These are phyloP conservation scores for Spizellomyces punctatus DNA, from an alignment of 192 early-diverging fungal genomes.

Conservation along the genomic window DNA sequence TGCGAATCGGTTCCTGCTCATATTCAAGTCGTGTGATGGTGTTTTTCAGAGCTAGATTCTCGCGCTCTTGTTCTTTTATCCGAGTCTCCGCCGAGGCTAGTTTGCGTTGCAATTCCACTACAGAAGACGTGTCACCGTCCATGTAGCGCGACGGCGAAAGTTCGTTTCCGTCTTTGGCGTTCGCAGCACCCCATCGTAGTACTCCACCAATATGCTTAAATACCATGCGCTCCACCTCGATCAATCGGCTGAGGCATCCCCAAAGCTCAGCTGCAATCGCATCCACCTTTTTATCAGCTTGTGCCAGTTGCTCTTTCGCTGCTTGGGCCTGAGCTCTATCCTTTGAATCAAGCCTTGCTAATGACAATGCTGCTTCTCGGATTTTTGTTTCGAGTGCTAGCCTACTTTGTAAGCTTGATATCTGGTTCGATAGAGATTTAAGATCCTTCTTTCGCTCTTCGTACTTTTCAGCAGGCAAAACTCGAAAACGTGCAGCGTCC, in stretches of 20 bases:
- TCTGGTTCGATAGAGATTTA: slow-evolving; percentile 16
- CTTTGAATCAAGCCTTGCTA: slow-evolving; percentile 32
- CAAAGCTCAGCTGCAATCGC: slow-evolving; percentile 43
- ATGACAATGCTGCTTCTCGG: slow-evolving; percentile 43
- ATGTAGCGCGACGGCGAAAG: too few species aligned
- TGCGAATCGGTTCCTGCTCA: slow-evolving; percentile 30
- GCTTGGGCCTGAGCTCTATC: slow-evolving; percentile 22
- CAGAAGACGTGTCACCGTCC: neutral
- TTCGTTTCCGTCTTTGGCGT: neutral
- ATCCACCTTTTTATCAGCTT: slow-evolving; percentile 44
- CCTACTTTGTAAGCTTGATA: slow-evolving; percentile 42
- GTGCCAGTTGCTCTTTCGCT: slow-evolving; percentile 38
- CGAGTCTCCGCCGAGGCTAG: slow-evolving; percentile 35
- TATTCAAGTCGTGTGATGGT: slow-evolving; percentile 40
- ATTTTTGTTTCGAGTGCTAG: slow-evolving; percentile 46
- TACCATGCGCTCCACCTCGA: slow-evolving; percentile 48
- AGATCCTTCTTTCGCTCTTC: slow-evolving; percentile 43
- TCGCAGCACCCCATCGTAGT: slow-evolving; percentile 8
- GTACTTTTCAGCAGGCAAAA: slow-evolving; percentile 40
- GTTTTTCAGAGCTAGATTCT: slow-evolving; percentile 40
- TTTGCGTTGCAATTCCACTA: slow-evolving; percentile 21
- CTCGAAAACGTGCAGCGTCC: slow-evolving; percentile 36
- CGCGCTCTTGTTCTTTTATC: slow-evolving; percentile 45
- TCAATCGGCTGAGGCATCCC: slow-evolving; percentile 29
- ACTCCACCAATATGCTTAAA: slow-evolving; percentile 47